phyloP scores from a whole-genome alignment of 192 early-diverging fungal genomes.

The Coemansia sp. region DNA sequence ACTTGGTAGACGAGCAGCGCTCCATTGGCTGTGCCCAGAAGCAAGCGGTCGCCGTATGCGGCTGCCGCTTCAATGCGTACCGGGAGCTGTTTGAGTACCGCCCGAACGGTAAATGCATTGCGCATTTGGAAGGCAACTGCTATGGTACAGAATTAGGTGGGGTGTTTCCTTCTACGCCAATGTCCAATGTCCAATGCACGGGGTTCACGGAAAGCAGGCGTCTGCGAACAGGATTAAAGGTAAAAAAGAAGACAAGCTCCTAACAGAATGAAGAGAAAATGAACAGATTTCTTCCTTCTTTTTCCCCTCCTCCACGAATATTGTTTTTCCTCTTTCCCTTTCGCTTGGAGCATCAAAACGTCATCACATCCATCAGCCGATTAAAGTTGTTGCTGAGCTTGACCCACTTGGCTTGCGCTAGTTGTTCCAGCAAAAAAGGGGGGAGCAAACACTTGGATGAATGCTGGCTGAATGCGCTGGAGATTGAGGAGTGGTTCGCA shows the following conservation, averaged over 20 bases:
- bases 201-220: not conserved
- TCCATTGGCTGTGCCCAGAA: constrained; percentile 71
- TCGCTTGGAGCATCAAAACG: no score
- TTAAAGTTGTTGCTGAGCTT: no score
- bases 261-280: no score
- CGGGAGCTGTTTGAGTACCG: constrained; percentile 71
- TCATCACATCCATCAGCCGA: no score
- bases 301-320: no score
- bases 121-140: constrained; percentile 58
- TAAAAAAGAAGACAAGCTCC: not conserved
- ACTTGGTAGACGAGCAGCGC: no score
- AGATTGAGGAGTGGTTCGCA: not conserved
- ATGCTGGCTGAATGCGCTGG: not conserved
- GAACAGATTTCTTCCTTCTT: no score
- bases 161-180: not conserved
- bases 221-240: not conserved
- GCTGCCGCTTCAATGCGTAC: constrained; percentile 74
- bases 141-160: not conserved
- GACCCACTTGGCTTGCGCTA: no score
- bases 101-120: constrained; percentile 76
- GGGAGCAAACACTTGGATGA: no score
- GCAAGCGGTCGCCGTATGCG: constrained; percentile 69
- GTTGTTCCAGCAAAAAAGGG: no score
- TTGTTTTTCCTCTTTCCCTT: no score
- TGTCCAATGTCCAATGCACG: no score